phyloP scores from a whole-genome alignment of 176 grass and related monocot species.

The Oryza officinalis region DNA sequence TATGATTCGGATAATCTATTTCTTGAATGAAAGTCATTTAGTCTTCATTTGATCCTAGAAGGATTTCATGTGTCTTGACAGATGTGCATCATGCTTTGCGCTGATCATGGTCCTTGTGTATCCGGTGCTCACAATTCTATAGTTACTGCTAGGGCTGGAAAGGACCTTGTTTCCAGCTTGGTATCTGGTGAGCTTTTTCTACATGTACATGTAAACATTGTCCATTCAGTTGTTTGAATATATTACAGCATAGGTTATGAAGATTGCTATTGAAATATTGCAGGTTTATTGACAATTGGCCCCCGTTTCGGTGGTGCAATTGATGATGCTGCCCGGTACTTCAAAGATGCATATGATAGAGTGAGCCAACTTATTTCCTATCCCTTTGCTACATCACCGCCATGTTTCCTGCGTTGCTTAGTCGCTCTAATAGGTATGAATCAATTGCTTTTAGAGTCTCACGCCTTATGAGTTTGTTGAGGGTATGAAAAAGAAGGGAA shows the following conservation, averaged over 20 bases:
- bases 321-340: conserved; percentile 98
- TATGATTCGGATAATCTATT: conserved; percentile 25
- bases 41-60: conserved; percentile 27
- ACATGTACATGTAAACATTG: conserved; percentile 15
- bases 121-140: conserved; percentile 99
- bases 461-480: conserved; percentile 98
- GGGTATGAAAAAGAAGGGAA: conserved; percentile 99
- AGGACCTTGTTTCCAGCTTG: conserved; percentile 96
- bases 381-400: neutral
- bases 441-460: conserved; percentile 54
- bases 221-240: neutral
- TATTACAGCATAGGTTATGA: neutral
- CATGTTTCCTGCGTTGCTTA: conserved; percentile 16
- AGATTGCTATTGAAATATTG: conserved; percentile 5
- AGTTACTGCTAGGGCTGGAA: conserved; percentile 92
- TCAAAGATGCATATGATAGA: conserved; percentile 97
- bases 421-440: conserved; percentile 7
- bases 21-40: neutral
- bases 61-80: conserved; percentile 38
- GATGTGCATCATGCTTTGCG: conserved; percentile 98
- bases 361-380: conserved; percentile 44
- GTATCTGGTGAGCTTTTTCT: conserved; percentile 77
- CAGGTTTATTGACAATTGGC: conserved; percentile 95
- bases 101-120: conserved; percentile 97
- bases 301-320: conserved; percentile 99